phyloP scores from a whole-genome alignment of 257 asterid species.

The Osmanthus fragrans region DNA sequence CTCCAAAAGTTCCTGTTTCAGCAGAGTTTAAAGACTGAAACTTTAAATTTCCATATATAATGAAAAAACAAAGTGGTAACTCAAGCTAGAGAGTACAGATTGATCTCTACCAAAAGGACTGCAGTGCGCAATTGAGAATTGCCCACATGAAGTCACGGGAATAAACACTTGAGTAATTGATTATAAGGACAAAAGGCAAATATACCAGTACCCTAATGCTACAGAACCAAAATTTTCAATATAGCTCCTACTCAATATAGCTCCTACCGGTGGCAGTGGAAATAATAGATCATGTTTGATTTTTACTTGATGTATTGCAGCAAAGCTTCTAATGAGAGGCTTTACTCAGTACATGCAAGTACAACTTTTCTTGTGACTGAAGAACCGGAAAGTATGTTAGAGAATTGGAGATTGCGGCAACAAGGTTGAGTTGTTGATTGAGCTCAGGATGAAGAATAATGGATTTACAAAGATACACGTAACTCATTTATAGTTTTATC shows the following conservation, averaged over 20 bases:
- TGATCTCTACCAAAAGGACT: not conserved
- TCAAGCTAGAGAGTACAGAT: not conserved
- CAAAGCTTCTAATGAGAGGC: constrained; percentile 1
- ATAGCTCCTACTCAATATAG: not conserved
- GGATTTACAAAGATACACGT: not conserved
- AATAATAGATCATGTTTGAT: not conserved
- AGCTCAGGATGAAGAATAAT: not conserved
- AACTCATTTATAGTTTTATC: not conserved
- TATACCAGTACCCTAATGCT: not conserved
- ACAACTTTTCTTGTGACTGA: not conserved
- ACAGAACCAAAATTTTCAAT: not conserved
- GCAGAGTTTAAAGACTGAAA: no score
- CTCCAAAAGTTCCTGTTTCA: constrained; percentile 82
- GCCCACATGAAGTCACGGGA: not conserved
- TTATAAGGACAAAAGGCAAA: not conserved
- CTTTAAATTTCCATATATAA: no score
- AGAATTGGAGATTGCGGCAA: not conserved
- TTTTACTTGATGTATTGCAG: not conserved
- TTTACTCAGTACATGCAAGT: not conserved
- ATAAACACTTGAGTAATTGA: not conserved
- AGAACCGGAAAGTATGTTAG: not conserved
- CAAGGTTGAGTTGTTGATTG: not conserved
- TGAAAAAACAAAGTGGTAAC: not conserved
- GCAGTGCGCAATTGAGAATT: not conserved
- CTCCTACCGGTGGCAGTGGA: not conserved